These are phyloP conservation scores for Backusella australiensis DNA, from an alignment of 192 early-diverging fungal genomes.

Conservation along the genomic window DNA sequence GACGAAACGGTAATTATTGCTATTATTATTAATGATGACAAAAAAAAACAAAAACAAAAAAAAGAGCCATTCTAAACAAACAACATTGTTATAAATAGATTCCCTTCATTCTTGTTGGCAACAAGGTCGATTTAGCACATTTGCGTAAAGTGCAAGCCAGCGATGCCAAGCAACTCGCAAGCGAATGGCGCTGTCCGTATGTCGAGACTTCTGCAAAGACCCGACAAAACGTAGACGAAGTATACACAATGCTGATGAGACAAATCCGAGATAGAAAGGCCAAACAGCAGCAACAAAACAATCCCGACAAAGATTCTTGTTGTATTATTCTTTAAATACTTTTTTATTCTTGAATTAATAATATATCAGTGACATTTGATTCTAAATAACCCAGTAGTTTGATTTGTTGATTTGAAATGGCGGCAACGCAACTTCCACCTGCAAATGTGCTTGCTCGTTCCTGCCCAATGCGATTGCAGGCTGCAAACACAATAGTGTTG, in stretches of 20 bases:
- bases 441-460: conserved; percentile 31
- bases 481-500: conserved; percentile 14
- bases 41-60: neutral
- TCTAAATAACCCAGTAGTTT: neutral
- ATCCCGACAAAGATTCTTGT: conserved; percentile 19
- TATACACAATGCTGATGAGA: conserved; percentile 72
- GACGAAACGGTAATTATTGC: conserved; percentile 55
- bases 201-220: conserved; percentile 77
- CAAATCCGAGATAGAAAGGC: conserved; percentile 72
- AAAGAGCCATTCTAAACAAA: neutral
- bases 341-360: conserved; percentile 11
- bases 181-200: conserved; percentile 68
- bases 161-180: conserved; percentile 57
- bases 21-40: neutral
- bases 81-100: conserved; percentile 31
- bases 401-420: neutral
- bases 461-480: conserved; percentile 29
- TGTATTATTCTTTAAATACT: conserved; percentile 19
- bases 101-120: conserved; percentile 83
- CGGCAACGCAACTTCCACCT: conserved; percentile 29
- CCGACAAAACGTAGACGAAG: conserved; percentile 77
- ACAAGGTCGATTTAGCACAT: conserved; percentile 69
- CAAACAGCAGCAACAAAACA: conserved; percentile 9
- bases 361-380: conserved; percentile 8
- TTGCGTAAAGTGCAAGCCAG: conserved; percentile 59